Evolutionary conservation across 495 filamentous ascomycete genomes (phyloP), one percentile per base, ranked within the genome.

Genomic region (Penicillium roqueforti): DNA sequence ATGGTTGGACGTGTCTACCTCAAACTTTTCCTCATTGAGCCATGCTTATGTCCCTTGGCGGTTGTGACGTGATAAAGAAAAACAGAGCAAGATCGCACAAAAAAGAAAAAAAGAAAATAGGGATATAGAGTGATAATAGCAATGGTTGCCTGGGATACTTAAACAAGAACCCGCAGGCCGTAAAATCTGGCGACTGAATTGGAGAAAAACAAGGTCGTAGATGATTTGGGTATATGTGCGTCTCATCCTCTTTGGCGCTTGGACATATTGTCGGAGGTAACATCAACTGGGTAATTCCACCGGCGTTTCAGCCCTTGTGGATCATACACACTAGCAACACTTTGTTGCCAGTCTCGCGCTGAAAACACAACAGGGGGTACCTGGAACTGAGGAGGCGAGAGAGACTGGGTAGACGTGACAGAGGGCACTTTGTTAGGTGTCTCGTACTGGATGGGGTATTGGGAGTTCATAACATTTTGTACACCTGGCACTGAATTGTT

Each of bases 331-430:
- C 84, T 90, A 13, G 95, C 92, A 59, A 98, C 92, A 40, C 85
- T 90, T 61, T 96, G 88, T 68, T 96, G 92, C 93, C 93, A 98
- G 83, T 96, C 95, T 55, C 87, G 86, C 10, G 93, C 90, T 11
- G 89, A 95, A 52, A 98, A 89, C 57, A 95, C 86, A 14, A 84
- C 78, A 7, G 77, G 80, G 14, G 81, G 73, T 11, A 77, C 68
- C 29, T 76, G 75, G 52, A 83, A 82, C 42, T 83, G 76, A 22
- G 78, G 76, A 23, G 80, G 77, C 6, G 79, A 70, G 18, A 86
- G 65, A 1, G 76, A 69, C 32, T 83, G 84, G 25, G 66, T 49
- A 28, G 63, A 60, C 4, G 69, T 50, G 66, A 75, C 52, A 65
- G 65, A 53, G 1, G 68, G 39, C 20, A 69, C 55, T 47, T 73